Evolutionary conservation across 495 filamentous ascomycete genomes (phyloP), one percentile per base, ranked within the genome.

Genomic region (Gamarada debralockiae): DNA sequence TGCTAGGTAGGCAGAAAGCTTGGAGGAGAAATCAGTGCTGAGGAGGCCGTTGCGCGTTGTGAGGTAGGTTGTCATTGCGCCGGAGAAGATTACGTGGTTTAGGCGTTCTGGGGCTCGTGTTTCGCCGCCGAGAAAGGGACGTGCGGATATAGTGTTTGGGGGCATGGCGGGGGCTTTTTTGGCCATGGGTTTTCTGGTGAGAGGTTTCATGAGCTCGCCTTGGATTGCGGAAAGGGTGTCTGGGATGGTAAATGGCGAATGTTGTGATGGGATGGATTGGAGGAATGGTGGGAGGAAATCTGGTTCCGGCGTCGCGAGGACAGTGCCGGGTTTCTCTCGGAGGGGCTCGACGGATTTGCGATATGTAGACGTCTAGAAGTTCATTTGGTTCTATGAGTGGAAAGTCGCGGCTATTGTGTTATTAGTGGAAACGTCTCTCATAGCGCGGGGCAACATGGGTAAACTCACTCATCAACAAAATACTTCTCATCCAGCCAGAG

Each of bases 401-500:
- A 1, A 81, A 41, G 59, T 87, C 83, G 31, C 78, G 79, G 57
- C 83, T 85, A 39, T 15, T 38, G 45, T 27, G 58, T 24, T n/a
- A 25, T 34, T 29, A 20, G 33, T 13, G 14, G 1, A n/a, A 6
- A n/a, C 9, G 9, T 18, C 8, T 14, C 15, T 12, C 3, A 42
- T 12, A 52, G 3, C 3, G 45, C 22, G 5, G 48, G 42, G 2
- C 41, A 33, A 10, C 39, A 21, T 20, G 18, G 44, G 39, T 14
- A 43, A 25, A 76, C 79, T 68, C 70, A 87, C 85, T 87, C 82
- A 56, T 89, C 79, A 42, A 88, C 75, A 46, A 84, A 81, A 60
- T 86, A 89, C 62, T 87, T 89, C 61, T 86, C 86, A 55, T 90
- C 85, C 0, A 65, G 66, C 75, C 80, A 87, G 4, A 77, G 31